Evolutionary conservation across 331 rosid species (phyloP).

Genomic region (Rosa hybrid): DNA sequence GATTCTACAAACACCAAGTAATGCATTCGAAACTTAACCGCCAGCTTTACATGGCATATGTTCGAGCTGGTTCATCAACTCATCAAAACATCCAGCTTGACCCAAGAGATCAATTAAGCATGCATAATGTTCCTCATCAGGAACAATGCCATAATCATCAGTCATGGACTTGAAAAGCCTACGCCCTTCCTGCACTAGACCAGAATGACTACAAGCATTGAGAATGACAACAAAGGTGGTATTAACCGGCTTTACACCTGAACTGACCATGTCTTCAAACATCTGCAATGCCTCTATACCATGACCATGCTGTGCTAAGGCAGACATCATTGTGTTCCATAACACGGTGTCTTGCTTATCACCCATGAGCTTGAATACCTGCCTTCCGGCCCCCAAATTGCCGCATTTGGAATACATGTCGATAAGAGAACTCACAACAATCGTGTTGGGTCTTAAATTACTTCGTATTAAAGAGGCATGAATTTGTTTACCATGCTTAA

Average conservation of each 20-base stretch:
- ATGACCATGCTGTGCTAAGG: constrained; percentile 58
- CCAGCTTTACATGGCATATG: constrained; percentile 52
- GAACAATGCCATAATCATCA: constrained; percentile 45
- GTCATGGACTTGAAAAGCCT: constrained; percentile 59
- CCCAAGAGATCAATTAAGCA: constrained; percentile 70
- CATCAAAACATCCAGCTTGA: constrained; percentile 49
- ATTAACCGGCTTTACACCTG: constrained; percentile 62
- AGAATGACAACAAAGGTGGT: constrained; percentile 58
- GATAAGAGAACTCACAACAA: no score
- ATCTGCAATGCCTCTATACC: constrained; percentile 54
- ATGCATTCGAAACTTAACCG: constrained; percentile 52
- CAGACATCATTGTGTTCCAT: constrained; percentile 78
- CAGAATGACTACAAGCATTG: constrained; percentile 72
- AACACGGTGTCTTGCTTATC: constrained; percentile 57
- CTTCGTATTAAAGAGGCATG: no score
- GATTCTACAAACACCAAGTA: constrained; percentile 55
- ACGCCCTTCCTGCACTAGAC: constrained; percentile 71
- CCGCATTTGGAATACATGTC: constrained; percentile 84
- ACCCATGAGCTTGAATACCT: constrained; percentile 46
- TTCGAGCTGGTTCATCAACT: constrained; percentile 45
- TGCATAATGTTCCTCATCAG: constrained; percentile 76
- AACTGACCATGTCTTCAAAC: constrained; percentile 54
- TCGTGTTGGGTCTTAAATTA: no score
- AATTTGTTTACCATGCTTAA: no score
- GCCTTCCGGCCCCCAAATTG: constrained; percentile 46